Conservation (phyloP, 208 protist species). For the Leishmania lainsoni region DNA sequence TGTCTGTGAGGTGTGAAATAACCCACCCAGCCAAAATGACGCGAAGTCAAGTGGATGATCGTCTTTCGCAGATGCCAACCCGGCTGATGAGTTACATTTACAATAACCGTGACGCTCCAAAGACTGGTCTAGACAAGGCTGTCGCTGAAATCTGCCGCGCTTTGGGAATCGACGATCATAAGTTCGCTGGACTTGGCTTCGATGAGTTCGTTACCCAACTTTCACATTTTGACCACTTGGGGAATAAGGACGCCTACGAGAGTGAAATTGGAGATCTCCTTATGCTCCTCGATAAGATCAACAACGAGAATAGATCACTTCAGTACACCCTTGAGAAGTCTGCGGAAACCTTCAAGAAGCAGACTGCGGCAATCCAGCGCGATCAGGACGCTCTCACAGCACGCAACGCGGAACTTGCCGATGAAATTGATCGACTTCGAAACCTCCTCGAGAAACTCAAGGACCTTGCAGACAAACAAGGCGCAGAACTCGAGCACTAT, state of each 20-base stretch:
- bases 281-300: constrained; percentile 61
- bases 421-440: constrained; percentile 46
- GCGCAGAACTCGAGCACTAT: constrained; percentile 40
- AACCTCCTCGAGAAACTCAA: constrained; percentile 54
- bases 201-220: constrained; percentile 52
- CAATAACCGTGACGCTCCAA: constrained; percentile 34
- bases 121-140: constrained; percentile 44
- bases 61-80: constrained; percentile 35
- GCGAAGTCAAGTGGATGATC: constrained; percentile 26
- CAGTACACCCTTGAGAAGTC: constrained; percentile 64
- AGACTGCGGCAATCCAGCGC: constrained; percentile 45
- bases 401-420: constrained; percentile 43
- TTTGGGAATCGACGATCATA: constrained; percentile 38
- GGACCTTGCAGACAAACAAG: constrained; percentile 50
- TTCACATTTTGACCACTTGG: constrained; percentile 34
- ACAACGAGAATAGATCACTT: constrained; percentile 56
- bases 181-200: constrained; percentile 42
- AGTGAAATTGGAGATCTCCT: constrained; percentile 65
- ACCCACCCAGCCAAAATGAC: constrained; percentile 39
- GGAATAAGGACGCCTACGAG: constrained; percentile 64
- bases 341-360: constrained; percentile 54
- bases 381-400: constrained; percentile 49
- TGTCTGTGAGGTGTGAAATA: constrained; percentile 40
- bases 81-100: constrained; percentile 50
- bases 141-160: constrained; percentile 50